phyloP scores from a whole-genome alignment of 768 basidiomycete genomes.

The Cyclocybe cylindracea region DNA sequence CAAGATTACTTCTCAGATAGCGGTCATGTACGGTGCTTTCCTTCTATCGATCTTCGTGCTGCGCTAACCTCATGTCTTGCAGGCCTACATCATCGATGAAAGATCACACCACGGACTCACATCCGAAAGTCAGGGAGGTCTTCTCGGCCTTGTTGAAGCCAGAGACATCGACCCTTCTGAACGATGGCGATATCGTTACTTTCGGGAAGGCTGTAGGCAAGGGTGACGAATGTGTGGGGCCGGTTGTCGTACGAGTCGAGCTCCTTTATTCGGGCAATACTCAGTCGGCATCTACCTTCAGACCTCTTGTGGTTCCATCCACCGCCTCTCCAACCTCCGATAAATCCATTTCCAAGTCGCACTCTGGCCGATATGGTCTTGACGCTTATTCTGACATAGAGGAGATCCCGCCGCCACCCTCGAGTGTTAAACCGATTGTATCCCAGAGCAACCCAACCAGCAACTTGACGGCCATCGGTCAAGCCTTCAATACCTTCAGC shows the following conservation, averaged over 20 bases:
- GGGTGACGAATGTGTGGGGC: slow-evolving; percentile 59
- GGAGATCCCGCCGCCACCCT: slow-evolving; percentile 39
- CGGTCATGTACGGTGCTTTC: slow-evolving; percentile 55
- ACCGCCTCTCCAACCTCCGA: slow-evolving; percentile 15
- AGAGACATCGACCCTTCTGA: slow-evolving; percentile 56
- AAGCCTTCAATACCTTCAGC: slow-evolving; percentile 32
- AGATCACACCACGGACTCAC: slow-evolving; percentile 76
- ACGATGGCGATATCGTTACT: slow-evolving; percentile 70
- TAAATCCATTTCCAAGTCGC: slow-evolving; percentile 42
- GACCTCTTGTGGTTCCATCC: slow-evolving; percentile 31
- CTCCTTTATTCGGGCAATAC: slow-evolving; percentile 38
- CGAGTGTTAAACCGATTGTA: slow-evolving; percentile 20
- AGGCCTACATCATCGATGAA: slow-evolving; percentile 74
- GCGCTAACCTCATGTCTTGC: slow-evolving; percentile 20
- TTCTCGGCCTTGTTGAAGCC: slow-evolving; percentile 50
- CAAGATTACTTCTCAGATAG: slow-evolving; percentile 74
- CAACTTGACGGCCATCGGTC: slow-evolving; percentile 14
- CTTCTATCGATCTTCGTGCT: slow-evolving; percentile 9
- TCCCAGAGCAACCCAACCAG: slow-evolving; percentile 14
- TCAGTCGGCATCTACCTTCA: slow-evolving; percentile 19
- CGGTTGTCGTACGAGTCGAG: slow-evolving; percentile 62
- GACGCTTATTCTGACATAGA: slow-evolving; percentile 58
- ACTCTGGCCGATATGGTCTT: slow-evolving; percentile 17
- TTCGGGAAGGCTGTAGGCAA: slow-evolving; percentile 78
- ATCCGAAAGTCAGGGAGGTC: slow-evolving; percentile 52